phyloP scores from a whole-genome alignment of 2,329 filamentous ascomycete species.

The Diaporthe caulivora region DNA sequence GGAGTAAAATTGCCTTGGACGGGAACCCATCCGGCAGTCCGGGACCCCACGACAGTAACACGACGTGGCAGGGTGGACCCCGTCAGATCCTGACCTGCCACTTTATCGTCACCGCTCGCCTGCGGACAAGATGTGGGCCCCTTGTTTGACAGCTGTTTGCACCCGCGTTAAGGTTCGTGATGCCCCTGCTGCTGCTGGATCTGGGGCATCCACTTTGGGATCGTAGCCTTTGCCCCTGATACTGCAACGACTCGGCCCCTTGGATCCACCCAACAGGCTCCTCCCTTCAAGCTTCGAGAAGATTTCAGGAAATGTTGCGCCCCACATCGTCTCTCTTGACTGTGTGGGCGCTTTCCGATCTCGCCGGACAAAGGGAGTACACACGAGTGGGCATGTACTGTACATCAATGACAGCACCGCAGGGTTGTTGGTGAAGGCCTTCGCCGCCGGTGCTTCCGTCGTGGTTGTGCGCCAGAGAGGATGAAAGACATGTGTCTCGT shows the following conservation, averaged over 20 bases:
- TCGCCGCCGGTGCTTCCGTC: conserved; percentile 19
- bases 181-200: conserved; percentile 21
- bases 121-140: conserved; percentile 23
- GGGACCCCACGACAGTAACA: conserved; percentile 34
- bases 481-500: background rate
- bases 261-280: conserved; percentile 18
- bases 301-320: conserved; percentile 37
- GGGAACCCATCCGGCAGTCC: conserved; percentile 28
- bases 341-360: conserved; percentile 38
- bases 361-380: conserved; percentile 19
- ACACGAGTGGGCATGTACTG: background rate
- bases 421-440: conserved; percentile 16
- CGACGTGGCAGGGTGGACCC: conserved; percentile 38
- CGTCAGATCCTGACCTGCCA: conserved; percentile 37
- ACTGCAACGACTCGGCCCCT: conserved; percentile 28
- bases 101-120: conserved; percentile 37
- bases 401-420: conserved; percentile 16
- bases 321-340: conserved; percentile 34
- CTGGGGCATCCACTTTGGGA: conserved; percentile 30
- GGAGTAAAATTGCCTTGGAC: conserved; percentile 18
- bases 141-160: conserved; percentile 40
- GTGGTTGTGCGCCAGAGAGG: background rate
- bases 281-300: conserved; percentile 40
- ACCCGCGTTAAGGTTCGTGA: conserved; percentile 34
- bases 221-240: conserved; percentile 32